Percentiles rank a stretch among this genome's conserved stretches.
Conservation (phyloP, 2,329 filamentous ascomycete genomes). For the Macroventuria anomochaeta region DNA sequence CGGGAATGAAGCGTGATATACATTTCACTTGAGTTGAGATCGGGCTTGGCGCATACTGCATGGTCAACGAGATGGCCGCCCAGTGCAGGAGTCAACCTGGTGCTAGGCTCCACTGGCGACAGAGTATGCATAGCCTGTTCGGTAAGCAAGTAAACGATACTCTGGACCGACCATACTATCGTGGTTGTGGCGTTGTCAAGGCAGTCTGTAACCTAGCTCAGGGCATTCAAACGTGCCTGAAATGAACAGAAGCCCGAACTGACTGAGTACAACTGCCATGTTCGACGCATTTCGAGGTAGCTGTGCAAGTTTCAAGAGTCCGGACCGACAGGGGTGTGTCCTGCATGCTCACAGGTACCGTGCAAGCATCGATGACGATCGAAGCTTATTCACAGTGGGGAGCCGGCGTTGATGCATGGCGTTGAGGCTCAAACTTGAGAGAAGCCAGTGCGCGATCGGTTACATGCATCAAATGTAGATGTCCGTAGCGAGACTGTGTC, state of each 20-base stretch:
- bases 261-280: slow-evolving; percentile 21
- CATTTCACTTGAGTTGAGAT: slow-evolving; percentile 23
- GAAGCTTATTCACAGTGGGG: slow-evolving; percentile 18
- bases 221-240: slow-evolving; percentile 23
- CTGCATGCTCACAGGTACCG: slow-evolving; percentile 39
- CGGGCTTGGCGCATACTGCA: slow-evolving; percentile 28
- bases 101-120: slow-evolving; percentile 26
- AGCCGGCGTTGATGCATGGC: slow-evolving; percentile 22
- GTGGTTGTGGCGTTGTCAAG: slow-evolving; percentile 15
- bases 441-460: slow-evolving; percentile 26
- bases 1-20: slow-evolving; percentile 37
- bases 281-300: slow-evolving; percentile 29
- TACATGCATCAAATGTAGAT: slow-evolving; percentile 23
- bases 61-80: slow-evolving; percentile 33
- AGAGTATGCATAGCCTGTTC: slow-evolving; percentile 26
- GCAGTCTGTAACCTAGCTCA: slow-evolving; percentile 22
- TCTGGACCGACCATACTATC: slow-evolving; percentile 23
- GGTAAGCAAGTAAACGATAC: slow-evolving; percentile 15
- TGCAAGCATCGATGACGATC: slow-evolving; percentile 12
- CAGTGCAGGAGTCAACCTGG: slow-evolving; percentile 33
- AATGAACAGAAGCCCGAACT: slow-evolving; percentile 20
- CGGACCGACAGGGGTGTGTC: slow-evolving; percentile 32
- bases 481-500: slow-evolving; percentile 7
- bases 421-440: slow-evolving; percentile 34
- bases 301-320: slow-evolving; percentile 40